These are phyloP conservation scores for Euphorbia tirucalli DNA, from an alignment of 345 rosid genomes.

Conservation along the genomic window DNA sequence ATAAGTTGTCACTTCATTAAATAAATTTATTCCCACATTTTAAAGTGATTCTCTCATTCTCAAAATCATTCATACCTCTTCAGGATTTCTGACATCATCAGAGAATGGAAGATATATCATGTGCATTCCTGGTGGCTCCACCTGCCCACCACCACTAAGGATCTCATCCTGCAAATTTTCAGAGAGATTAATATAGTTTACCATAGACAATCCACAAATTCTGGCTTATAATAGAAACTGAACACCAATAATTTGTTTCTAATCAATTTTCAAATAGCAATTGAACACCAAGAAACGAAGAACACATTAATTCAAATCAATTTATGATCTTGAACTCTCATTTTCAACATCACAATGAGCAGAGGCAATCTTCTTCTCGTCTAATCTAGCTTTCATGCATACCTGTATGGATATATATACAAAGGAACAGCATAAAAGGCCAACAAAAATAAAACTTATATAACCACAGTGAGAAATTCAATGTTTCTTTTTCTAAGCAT, in stretches of 20 bases:
- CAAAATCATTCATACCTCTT: conserved; percentile 56
- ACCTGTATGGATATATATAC: too few species aligned
- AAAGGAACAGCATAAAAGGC: not conserved
- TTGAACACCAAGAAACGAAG: not conserved
- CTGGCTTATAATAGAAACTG: not conserved
- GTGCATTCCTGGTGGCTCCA: conserved; percentile 96
- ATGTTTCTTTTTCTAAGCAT: not conserved
- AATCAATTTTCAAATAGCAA: not conserved
- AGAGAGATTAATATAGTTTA: not conserved
- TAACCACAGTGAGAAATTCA: not conserved
- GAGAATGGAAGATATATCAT: conserved; percentile 92
- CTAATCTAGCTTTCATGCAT: not conserved
- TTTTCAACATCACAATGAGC: not conserved
- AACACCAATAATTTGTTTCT: not conserved
- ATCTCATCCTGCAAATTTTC: conserved; percentile 68
- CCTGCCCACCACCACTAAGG: conserved; percentile 61
- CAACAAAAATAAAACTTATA: not conserved
- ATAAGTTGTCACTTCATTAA: conserved; percentile 22
- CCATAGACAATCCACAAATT: not conserved
- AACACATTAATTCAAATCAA: not conserved
- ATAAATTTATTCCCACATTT: conserved; percentile 17
- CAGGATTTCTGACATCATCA: conserved; percentile 77
- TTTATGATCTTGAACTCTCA: not conserved
- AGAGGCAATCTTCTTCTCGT: not conserved
- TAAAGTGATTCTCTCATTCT: conserved; percentile 20